Percentiles rank a stretch among this genome's conserved stretches.
Conservation (phyloP, 495 filamentous ascomycete genomes). For the Aspergillus ellipticus region DNA sequence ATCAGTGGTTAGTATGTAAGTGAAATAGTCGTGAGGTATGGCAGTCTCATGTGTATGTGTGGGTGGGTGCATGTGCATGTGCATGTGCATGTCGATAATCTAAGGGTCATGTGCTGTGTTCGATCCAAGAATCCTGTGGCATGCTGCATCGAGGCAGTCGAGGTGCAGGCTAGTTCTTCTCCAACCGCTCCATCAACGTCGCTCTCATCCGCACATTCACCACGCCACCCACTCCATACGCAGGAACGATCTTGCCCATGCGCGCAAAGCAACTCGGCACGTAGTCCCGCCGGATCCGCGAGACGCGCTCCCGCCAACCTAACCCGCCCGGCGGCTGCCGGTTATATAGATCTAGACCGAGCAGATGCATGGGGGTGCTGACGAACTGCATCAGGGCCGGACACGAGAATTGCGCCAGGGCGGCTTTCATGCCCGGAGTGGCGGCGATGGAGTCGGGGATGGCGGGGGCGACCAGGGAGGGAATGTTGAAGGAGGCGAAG, state of each 20-base stretch:
- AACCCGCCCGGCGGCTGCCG: slow-evolving; percentile 46
- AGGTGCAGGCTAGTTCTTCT: no score
- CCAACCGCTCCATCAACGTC: slow-evolving; percentile 50
- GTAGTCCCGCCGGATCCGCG: slow-evolving; percentile 72
- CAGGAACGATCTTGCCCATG: slow-evolving; percentile 88
- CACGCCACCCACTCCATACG: slow-evolving; percentile 90
- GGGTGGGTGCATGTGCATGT: background rate
- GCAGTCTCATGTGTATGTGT: background rate
- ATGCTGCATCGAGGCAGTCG: no score
- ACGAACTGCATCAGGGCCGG: slow-evolving; percentile 78
- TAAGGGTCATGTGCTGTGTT: background rate
- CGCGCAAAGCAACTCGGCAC: slow-evolving; percentile 70
- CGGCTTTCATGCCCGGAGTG: slow-evolving; percentile 50
- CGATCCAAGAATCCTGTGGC: no score
- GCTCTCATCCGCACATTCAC: slow-evolving; percentile 74
- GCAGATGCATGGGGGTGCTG: slow-evolving; percentile 82
- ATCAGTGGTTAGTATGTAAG: background rate
- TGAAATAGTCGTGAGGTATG: background rate
- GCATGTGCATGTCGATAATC: background rate
- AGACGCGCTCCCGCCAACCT: slow-evolving; percentile 55
- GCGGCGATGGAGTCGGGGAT: slow-evolving; percentile 46
- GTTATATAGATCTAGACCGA: slow-evolving; percentile 90
- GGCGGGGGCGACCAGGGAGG: slow-evolving; percentile 61
- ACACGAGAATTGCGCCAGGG: slow-evolving; percentile 73
- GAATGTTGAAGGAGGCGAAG: slow-evolving; percentile 91